Evolutionary conservation across 768 basidiomycete species (phyloP).

Genomic region (Termitomyces titanicus): DNA sequence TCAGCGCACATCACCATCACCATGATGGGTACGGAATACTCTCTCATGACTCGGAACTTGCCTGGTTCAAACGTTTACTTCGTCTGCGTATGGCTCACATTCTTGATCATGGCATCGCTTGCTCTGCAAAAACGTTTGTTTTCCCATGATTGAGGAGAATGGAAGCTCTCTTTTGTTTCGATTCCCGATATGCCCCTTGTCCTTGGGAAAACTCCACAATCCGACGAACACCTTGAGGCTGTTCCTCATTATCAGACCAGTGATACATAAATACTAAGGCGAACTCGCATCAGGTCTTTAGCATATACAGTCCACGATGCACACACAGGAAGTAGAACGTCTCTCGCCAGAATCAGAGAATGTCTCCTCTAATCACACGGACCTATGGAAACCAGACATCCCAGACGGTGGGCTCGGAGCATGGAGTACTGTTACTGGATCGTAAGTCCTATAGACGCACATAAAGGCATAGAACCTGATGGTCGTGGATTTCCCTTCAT

Average conservation of each 20-base stretch:
- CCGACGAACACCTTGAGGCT: not conserved
- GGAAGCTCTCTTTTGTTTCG: not conserved
- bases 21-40: no score
- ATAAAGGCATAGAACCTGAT: not conserved
- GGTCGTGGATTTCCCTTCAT: not conserved
- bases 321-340: not conserved
- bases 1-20: no score
- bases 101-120: not conserved
- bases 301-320: not conserved
- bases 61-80: not conserved
- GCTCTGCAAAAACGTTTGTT: not conserved
- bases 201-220: not conserved
- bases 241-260: not conserved
- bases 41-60: no score
- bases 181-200: not conserved
- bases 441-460: slow-evolving; percentile 3
- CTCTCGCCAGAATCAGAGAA: not conserved
- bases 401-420: slow-evolving; percentile 9
- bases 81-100: not conserved
- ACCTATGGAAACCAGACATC: not conserved
- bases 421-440: slow-evolving; percentile 11
- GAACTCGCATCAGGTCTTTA: not conserved
- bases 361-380: not conserved
- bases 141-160: not conserved
- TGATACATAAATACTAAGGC: not conserved